Base-by-base conservation (phyloP, 306 rosid genomes). In the Mimosa bimucronata region DNA sequence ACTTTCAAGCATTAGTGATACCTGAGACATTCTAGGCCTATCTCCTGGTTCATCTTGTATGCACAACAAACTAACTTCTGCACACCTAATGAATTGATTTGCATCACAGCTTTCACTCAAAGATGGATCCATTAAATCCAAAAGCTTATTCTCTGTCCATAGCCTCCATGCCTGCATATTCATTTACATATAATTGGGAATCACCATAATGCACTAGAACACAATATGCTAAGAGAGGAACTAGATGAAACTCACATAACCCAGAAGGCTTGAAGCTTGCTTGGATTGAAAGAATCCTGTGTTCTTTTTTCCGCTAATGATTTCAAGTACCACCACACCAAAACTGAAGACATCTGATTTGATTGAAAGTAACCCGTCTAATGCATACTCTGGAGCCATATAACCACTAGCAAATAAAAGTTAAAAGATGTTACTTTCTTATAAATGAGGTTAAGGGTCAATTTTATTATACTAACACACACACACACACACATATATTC, bases 281-380 rank as follows among this genome's bases (percentile, higher is more conserved):
- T 84, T 60, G 7, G 80, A 77, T 9, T 84, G 86, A 44, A 77
- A 77, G 37, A 84, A 84, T 64, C 87, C 85, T 0, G 82, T 79
- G 61, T 86, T 86, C 81, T 41, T 82, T 76, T 73, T 88, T 6
- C 88, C 94, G 1, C 91, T 78, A 0, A 88, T 73, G 53, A 90
- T 88, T 69, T 90, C 91, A 9, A 90, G 85, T 0, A 87, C 15
- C 26, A 90, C 86, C 7, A 87, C 86, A 3, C 91, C 89, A 18
- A 85, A 89, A 34, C 92, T 87, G 41, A 81, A 87, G 5, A 83
- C 82, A 16, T 85, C 92, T 0, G 85, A 85, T 66, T 89, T 89
- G 34, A 77, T 67, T 1, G 90, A 89, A 80, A 89, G 85, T 41
- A 53, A 6, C 60, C 90, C 88, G 0, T 85, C 82, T 10, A 83